Evolutionary conservation across 257 asterid genomes (phyloP), one percentile per base, ranked within the genome.

Genomic region (Solanum raphanifolium): DNA sequence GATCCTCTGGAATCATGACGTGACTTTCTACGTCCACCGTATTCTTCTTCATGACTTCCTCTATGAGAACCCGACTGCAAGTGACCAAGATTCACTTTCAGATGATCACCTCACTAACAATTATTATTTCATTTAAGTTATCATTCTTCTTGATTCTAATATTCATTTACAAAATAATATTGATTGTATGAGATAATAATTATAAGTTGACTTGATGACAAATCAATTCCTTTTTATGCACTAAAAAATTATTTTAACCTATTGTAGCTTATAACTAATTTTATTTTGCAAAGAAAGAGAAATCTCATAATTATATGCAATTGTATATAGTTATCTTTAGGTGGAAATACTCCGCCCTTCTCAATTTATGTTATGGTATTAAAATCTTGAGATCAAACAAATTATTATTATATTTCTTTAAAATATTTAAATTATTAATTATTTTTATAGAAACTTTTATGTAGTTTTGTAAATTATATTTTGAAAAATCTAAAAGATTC

Each of bases 51-150:
- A 41, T 78, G 15, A 78, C 25, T 13, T 25, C 62, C 34, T 38
- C 25, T 15, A 16, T 23, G 11, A 18, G 52, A 65, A 68, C 65
- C 62, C 29, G 20, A 66, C 87, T 85, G 82, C 66, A 66, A 39
- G 55, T 6, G 21, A 31, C 12, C 88, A 39, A 82, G 74, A 88
- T 11, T 60, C 90, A 29, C 84, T 35, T 41, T 90, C 89, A 58
- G 12, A 58, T 55, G n/a, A 8, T 21, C 69, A 60, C 69, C 27
- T n/a, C 13, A 60, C 29, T 60, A 23, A 23, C 13, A 60, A 0
- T 60, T 9, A 60, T 9, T 60, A 23, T 60, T 23, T 60, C 29
- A 60, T 9, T 18, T 9, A 23, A 23, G 29, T 58, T 4, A 2
- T 62, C 31, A 23, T 23, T 23, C 31, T 10, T 62, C 7, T 9